These are phyloP conservation scores for Stereocaulon alpinum DNA, from an alignment of 495 filamentous ascomycete genomes.

Conservation along the genomic window DNA sequence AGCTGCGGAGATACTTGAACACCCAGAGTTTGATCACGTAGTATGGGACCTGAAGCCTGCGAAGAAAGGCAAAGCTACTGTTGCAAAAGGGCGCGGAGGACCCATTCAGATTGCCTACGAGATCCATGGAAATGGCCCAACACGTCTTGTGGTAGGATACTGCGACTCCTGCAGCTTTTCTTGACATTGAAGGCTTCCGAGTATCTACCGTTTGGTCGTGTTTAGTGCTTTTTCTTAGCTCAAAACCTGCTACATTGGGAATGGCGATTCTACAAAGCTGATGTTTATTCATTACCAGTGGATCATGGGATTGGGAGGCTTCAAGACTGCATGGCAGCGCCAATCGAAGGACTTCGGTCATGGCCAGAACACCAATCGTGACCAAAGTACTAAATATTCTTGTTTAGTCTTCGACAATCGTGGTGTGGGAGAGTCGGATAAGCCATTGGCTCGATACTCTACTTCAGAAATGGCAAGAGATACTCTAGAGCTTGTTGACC, in stretches of 20 bases:
- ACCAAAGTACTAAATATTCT: conserved; percentile 53
- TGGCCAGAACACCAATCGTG: conserved; percentile 23
- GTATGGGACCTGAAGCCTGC: conserved; percentile 56
- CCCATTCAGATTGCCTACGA: conserved; percentile 66
- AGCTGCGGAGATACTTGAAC: conserved; percentile 35
- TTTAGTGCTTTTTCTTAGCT: background rate
- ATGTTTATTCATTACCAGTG: conserved; percentile 16
- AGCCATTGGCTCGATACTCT: conserved; percentile 58
- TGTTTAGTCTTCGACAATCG: conserved; percentile 61
- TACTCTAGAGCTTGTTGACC: conserved; percentile 54
- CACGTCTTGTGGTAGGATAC: conserved; percentile 58
- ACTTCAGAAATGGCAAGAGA: conserved; percentile 70
- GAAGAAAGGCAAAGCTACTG: conserved; percentile 44
- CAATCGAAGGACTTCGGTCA: conserved; percentile 71
- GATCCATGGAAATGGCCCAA: conserved; percentile 63
- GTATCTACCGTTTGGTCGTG: background rate
- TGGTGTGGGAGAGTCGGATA: conserved; percentile 68
- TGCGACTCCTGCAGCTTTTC: background rate
- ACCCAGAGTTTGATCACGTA: conserved; percentile 41
- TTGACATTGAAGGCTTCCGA: background rate
- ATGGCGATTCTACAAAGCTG: background rate
- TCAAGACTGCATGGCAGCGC: conserved; percentile 57
- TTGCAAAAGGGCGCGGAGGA: conserved; percentile 55
- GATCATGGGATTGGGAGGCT: conserved; percentile 29
- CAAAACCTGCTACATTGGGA: background rate